Percentiles rank a stretch among this genome's conserved stretches.
phyloP scores from a whole-genome alignment of 2,329 filamentous ascomycete genomes.

The Colletotrichum costaricense region DNA sequence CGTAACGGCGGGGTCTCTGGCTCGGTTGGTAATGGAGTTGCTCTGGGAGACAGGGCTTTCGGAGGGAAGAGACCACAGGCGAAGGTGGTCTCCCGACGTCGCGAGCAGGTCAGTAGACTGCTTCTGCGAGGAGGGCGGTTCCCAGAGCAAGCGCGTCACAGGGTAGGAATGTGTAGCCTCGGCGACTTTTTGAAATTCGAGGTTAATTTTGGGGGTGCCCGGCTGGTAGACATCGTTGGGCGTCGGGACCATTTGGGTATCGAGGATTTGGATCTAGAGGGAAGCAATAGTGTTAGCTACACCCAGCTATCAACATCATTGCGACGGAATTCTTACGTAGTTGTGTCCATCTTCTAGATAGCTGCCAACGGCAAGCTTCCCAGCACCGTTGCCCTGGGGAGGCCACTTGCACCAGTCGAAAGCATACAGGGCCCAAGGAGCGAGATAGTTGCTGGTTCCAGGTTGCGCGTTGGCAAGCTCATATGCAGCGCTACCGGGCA shows the following conservation, averaged over 20 bases:
- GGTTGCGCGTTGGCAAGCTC: conserved; percentile 74
- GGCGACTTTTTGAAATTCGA: conserved; percentile 93
- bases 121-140: conserved; percentile 94
- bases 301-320: neutral
- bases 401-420: conserved; percentile 99
- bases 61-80: conserved; percentile 90
- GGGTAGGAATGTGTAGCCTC: conserved; percentile 98
- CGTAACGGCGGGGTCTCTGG: conserved; percentile 68
- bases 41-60: conserved; percentile 69
- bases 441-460: conserved; percentile 90
- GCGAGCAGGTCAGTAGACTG: conserved; percentile 94
- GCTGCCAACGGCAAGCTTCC: conserved; percentile 94
- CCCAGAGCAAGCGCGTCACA: conserved; percentile 94
- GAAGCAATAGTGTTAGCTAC: conserved; percentile 35
- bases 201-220: conserved; percentile 76
- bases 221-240: conserved; percentile 75
- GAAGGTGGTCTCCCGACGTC: conserved; percentile 93
- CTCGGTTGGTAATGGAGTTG: conserved; percentile 73
- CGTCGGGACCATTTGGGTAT: conserved; percentile 82
- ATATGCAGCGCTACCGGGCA: conserved; percentile 70
- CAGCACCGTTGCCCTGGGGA: conserved; percentile 81
- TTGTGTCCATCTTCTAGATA: conserved; percentile 99
- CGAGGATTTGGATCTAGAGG: conserved; percentile 91
- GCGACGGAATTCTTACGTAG: conserved; percentile 71
- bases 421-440: conserved; percentile 95